Evolutionary conservation across 345 rosid species (phyloP).

Genomic region (Populus ilicifolia): DNA sequence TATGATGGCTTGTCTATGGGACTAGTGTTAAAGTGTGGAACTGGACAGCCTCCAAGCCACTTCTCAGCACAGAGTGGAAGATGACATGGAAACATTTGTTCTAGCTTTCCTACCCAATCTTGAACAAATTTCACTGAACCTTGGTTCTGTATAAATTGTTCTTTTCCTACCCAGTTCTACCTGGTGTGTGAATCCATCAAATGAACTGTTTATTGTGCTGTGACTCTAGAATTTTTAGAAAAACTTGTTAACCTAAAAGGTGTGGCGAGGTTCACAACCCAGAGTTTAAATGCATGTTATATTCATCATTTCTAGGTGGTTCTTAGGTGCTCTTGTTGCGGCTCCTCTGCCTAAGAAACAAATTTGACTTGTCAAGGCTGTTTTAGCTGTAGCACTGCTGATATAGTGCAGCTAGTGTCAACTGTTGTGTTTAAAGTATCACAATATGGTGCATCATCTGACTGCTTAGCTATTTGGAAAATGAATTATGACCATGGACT

Average conservation of each 20-base stretch:
- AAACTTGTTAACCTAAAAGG: background rate
- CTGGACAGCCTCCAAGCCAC: background rate
- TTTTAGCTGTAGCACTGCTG: background rate
- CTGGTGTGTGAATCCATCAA: background rate
- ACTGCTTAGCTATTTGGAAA: conserved; percentile 25
- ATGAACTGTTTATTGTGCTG: background rate
- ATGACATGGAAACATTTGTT: background rate
- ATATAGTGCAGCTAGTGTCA: conserved; percentile 8
- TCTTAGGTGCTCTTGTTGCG: background rate
- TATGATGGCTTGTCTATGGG: conserved; percentile 1
- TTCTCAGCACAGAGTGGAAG: background rate
- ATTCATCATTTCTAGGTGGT: background rate
- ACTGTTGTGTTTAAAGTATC: background rate
- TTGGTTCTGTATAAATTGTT: background rate
- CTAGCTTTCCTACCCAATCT: background rate
- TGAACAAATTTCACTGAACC: background rate
- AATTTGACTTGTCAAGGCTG: conserved; percentile 7
- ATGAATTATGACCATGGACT: conserved; percentile 33
- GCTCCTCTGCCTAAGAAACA: background rate
- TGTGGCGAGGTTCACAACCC: background rate
- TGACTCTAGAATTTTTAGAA: background rate
- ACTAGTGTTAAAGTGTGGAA: background rate
- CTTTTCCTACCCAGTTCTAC: background rate
- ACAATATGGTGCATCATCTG: background rate
- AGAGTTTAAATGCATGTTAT: background rate